Evolutionary conservation across 2,329 filamentous ascomycete genomes (phyloP).

Genomic region (Fusarium pseudoanthophilum): DNA sequence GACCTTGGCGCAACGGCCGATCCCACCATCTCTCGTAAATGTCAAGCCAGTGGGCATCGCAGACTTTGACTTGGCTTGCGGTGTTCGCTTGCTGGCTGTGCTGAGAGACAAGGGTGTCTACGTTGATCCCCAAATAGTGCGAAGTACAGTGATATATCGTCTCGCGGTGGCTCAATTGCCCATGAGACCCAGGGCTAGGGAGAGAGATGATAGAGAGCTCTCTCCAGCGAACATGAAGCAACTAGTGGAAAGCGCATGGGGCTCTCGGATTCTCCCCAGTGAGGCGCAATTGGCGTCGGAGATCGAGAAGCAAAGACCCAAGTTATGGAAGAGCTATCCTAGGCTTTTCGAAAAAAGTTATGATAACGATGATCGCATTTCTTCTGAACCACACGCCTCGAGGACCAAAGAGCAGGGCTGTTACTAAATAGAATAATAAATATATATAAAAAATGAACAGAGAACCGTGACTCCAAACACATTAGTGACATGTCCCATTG

Average conservation of each 20-base stretch:
- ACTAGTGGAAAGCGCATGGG: conserved; percentile 51
- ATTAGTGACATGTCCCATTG: conserved; percentile 39
- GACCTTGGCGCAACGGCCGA: conserved; percentile 43
- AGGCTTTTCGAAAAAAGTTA: conserved; percentile 45
- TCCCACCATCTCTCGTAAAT: conserved; percentile 14
- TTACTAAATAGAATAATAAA: conserved; percentile 38
- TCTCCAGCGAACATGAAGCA: conserved; percentile 45
- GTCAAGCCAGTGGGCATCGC: conserved; percentile 21
- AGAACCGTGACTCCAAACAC: conserved; percentile 45
- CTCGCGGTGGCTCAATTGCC: conserved; percentile 47
- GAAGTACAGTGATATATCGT: conserved; percentile 44
- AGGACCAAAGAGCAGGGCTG: conserved; percentile 6
- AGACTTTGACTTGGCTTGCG: conserved; percentile 50
- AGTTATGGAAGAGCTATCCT: conserved; percentile 47
- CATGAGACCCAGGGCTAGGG: conserved; percentile 42
- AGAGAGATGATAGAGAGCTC: conserved; percentile 48
- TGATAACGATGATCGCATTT: conserved; percentile 26
- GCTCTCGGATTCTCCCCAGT: conserved; percentile 45
- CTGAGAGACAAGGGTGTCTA: conserved; percentile 51
- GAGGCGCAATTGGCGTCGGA: conserved; percentile 38
- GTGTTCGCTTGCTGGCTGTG: conserved; percentile 50
- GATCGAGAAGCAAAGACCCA: conserved; percentile 45
- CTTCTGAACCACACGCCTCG: neutral
- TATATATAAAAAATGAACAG: conserved; percentile 13
- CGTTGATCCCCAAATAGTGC: conserved; percentile 49